Conservation (phyloP, 306 rosid species). For the Sindora glabra region DNA sequence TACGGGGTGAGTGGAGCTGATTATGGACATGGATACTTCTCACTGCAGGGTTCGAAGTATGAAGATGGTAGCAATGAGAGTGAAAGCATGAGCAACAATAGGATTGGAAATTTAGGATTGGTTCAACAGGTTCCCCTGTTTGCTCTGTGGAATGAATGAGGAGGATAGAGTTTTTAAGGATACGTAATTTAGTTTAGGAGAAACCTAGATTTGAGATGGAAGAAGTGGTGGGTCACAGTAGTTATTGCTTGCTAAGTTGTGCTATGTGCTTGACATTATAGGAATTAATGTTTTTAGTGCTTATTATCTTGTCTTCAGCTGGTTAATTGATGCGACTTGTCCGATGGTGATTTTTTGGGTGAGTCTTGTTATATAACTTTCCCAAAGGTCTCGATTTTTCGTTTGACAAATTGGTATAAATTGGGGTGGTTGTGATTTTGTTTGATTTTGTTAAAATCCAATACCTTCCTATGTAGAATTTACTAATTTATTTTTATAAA, state of each 20-base stretch:
- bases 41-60: slow-evolving; percentile 44
- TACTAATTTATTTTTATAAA: no score
- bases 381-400: no score
- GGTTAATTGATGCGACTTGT: no score
- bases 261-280: not conserved
- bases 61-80: slow-evolving; percentile 47
- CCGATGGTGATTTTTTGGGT: no score
- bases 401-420: no score
- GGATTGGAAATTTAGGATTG: slow-evolving; percentile 48
- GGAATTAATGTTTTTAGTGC: not conserved
- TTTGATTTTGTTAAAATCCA: no score
- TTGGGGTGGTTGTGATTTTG: no score
- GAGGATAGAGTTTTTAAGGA: not conserved
- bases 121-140: slow-evolving; percentile 75
- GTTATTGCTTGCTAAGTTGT: not conserved
- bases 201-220: slow-evolving; percentile 2
- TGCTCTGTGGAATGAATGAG: slow-evolving; percentile 74
- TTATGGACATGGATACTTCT: slow-evolving; percentile 55
- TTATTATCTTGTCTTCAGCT: no score
- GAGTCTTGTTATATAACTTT: no score
- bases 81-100: slow-evolving; percentile 28
- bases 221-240: not conserved
- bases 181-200: not conserved
- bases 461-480: no score
- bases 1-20: slow-evolving; percentile 47